Evolutionary conservation across 75 land plant species (phyloP).

Genomic region (Ceratopteris richardii): DNA sequence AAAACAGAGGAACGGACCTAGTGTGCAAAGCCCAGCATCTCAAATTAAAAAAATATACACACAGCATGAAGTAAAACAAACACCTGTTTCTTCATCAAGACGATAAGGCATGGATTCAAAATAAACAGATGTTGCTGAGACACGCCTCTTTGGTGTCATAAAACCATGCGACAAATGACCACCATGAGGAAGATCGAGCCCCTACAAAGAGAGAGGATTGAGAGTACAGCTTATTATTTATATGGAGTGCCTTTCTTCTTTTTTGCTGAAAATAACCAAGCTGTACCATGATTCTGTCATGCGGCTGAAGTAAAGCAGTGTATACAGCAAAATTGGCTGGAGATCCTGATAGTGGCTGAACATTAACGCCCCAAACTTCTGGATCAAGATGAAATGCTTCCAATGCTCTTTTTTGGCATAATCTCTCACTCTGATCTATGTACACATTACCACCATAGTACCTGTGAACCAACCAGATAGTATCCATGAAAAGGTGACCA

Average conservation of each 20-base stretch:
- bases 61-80: background rate
- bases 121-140: constrained; percentile 82
- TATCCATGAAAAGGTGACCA: no score
- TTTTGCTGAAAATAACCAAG: no score
- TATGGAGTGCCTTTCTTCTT: background rate
- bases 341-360: constrained; percentile 87
- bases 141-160: constrained; percentile 79
- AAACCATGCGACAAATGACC: constrained; percentile 89
- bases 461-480: no score
- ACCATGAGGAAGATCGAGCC: constrained; percentile 78
- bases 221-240: background rate
- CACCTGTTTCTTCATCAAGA: constrained; percentile 68
- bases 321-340: constrained; percentile 95
- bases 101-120: constrained; percentile 93
- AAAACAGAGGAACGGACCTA: no score
- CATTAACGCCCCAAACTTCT: constrained; percentile 86
- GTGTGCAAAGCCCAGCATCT: no score
- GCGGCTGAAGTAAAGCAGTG: constrained; percentile 82
- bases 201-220: constrained; percentile 35
- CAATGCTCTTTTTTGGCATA: constrained; percentile 76
- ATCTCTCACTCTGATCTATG: constrained; percentile 75
- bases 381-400: constrained; percentile 66
- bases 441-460: constrained; percentile 94
- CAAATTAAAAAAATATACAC: background rate
- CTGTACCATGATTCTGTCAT: constrained; percentile 85